These are phyloP conservation scores for Ceratocystis eucalypticola DNA, from an alignment of 2,329 filamentous ascomycete genomes.

Conservation along the genomic window DNA sequence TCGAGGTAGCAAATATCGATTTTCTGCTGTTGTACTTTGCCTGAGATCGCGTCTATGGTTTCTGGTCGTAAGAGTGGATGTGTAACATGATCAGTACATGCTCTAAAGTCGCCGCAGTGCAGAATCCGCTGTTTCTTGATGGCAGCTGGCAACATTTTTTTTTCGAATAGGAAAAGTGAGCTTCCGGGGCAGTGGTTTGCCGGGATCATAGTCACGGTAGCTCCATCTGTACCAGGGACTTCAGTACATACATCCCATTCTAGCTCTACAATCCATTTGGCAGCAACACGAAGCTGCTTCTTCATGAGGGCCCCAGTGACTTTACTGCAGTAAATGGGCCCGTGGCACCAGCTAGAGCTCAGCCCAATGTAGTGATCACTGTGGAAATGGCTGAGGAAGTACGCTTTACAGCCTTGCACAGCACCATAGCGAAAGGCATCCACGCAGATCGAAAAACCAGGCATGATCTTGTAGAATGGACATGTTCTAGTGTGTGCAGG, in stretches of 20 bases:
- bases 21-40: constrained; percentile 63
- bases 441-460: constrained; percentile 81
- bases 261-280: constrained; percentile 70
- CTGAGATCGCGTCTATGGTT: constrained; percentile 52
- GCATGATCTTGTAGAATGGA: constrained; percentile 97
- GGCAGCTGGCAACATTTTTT: constrained; percentile 47
- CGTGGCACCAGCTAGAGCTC: constrained; percentile 77
- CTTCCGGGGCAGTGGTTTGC: constrained; percentile 96
- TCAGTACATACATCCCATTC: constrained; percentile 72
- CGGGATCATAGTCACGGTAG: constrained; percentile 82
- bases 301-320: constrained; percentile 83
- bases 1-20: constrained; percentile 95
- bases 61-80: constrained; percentile 74
- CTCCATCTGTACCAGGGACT: constrained; percentile 69
- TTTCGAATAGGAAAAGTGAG: constrained; percentile 86
- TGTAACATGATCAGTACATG: constrained; percentile 68
- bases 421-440: constrained; percentile 94
- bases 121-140: constrained; percentile 63
- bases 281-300: constrained; percentile 71
- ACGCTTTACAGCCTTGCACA: constrained; percentile 80
- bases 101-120: constrained; percentile 92
- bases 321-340: constrained; percentile 90
- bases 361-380: constrained; percentile 94
- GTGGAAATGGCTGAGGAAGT: constrained; percentile 96
- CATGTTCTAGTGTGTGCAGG: constrained; percentile 81